Base-by-base conservation (phyloP, 1,284 basidiomycete species). In the Tilletia caries region DNA sequence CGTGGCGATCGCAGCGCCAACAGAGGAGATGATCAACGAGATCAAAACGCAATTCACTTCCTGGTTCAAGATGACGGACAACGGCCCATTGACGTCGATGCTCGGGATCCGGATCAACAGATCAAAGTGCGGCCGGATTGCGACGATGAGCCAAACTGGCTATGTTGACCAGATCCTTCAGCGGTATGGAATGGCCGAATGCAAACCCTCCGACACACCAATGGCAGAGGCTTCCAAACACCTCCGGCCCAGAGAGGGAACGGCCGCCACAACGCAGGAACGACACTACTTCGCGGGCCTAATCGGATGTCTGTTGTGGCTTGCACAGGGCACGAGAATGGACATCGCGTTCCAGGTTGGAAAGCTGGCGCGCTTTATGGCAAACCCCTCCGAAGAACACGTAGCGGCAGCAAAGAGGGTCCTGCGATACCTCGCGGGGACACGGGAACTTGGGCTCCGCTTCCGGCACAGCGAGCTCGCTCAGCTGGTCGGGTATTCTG, bases 31-130 rank as follows among this genome's bases (percentile, higher is more conserved):
- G 4, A 18, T 20, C 18, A 18, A 50, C 48, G 20, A 18, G 25
- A 27, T 50, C 20, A 50, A 27, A n/a, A 50, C 4, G 48, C 20
- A 50, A n/a, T 27, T 50, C 20, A 50, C 20, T 6, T 20, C 18
- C 18, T 50, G 48, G 48, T 50, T 50, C 48, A 50, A 27, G 6
- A 50, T 50, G 48, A 50, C 48, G 48, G 48, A 50, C 48, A 50
- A 50, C 25, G 48, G 48, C 5, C 18, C 18, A 50, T 27, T 50
- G 20, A 50, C 48, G 4, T 50, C 18, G 5, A 27, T 50, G 20
- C 48, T 50, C 25, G 48, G 48, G 4, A 50, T 50, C 48, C 18
- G 25, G 5, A 27, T 50, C 20, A 4, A 50, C 6, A 50, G 20
- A 18, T 50, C 48, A 20, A 20, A 50, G 18, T 41, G 37, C 37